These are phyloP conservation scores for Trichophyton mentagrophytes DNA, from an alignment of 2,329 filamentous ascomycete species.

Conservation along the genomic window DNA sequence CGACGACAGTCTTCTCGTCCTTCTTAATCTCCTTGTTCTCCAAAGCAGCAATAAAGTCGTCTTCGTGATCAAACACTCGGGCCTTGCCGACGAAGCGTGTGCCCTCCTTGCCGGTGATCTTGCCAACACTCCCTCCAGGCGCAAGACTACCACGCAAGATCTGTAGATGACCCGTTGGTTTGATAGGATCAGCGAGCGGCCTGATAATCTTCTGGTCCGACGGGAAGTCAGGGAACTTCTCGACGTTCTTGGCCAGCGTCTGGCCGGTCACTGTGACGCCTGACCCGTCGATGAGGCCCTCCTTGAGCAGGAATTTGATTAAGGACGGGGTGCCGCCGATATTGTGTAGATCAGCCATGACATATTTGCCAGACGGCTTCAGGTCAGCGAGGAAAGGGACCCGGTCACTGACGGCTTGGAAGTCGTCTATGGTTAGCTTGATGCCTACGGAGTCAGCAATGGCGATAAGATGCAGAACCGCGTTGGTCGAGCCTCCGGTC, in stretches of 20 bases:
- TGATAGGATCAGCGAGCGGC: slow-evolving; percentile 56
- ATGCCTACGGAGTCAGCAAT: slow-evolving; percentile 71
- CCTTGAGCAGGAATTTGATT: slow-evolving; percentile 45
- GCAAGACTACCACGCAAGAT: slow-evolving; percentile 58
- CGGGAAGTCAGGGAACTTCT: slow-evolving; percentile 51
- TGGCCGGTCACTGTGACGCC: slow-evolving; percentile 49
- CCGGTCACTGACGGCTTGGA: slow-evolving; percentile 67
- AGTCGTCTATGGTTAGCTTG: slow-evolving; percentile 73
- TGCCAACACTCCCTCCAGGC: slow-evolving; percentile 57
- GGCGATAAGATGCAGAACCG: slow-evolving; percentile 71
- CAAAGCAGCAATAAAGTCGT: slow-evolving; percentile 54
- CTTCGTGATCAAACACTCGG: slow-evolving; percentile 57
- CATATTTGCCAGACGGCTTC: slow-evolving; percentile 60
- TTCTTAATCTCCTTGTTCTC: slow-evolving; percentile 58
- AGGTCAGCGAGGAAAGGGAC: slow-evolving; percentile 70
- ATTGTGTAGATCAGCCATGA: slow-evolving; percentile 45
- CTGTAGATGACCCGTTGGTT: slow-evolving; percentile 58
- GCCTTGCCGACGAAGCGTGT: slow-evolving; percentile 55
- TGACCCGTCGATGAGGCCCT: slow-evolving; percentile 47
- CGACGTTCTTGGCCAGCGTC: slow-evolving; percentile 46
- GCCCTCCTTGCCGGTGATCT: slow-evolving; percentile 67
- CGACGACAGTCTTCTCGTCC: slow-evolving; percentile 63
- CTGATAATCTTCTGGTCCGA: slow-evolving; percentile 57
- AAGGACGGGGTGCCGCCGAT: slow-evolving; percentile 47
- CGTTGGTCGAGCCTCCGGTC: slow-evolving; percentile 74